Evolutionary conservation across 805 yeast genomes (phyloP).

Genomic region (Ogataea pini): DNA sequence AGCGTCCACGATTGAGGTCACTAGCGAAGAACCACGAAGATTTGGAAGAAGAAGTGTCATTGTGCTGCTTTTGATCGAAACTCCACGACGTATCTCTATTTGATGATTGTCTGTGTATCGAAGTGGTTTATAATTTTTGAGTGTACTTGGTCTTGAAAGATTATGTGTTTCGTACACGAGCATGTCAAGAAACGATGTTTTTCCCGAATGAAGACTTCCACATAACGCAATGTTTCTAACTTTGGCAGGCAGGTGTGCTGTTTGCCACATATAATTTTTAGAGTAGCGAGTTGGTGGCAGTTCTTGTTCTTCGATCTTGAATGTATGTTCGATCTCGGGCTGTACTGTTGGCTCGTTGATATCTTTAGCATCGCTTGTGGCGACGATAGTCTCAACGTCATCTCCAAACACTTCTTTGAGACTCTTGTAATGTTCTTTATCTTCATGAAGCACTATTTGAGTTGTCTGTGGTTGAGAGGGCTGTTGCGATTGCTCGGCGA

Average conservation of each 20-base stretch:
- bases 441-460: slow-evolving; percentile 44
- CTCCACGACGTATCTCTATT: slow-evolving; percentile 68
- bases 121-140: slow-evolving; percentile 46
- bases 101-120: slow-evolving; percentile 72
- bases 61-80: slow-evolving; percentile 64
- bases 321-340: slow-evolving; percentile 45
- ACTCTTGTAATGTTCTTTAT: slow-evolving; percentile 44
- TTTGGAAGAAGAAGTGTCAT: slow-evolving; percentile 61
- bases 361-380: slow-evolving; percentile 45
- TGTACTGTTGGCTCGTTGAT: slow-evolving; percentile 64
- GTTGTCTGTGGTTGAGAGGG: slow-evolving; percentile 9
- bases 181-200: slow-evolving; percentile 74
- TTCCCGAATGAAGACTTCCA: slow-evolving; percentile 87
- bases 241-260: slow-evolving; percentile 55
- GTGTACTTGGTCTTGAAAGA: slow-evolving; percentile 31
- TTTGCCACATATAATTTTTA: slow-evolving; percentile 57
- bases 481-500: slow-evolving; percentile 24
- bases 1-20: slow-evolving; percentile 70
- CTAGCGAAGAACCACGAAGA: slow-evolving; percentile 52
- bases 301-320: slow-evolving; percentile 49
- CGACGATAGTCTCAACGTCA: slow-evolving; percentile 65
- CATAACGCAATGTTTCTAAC: slow-evolving; percentile 73
- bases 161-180: slow-evolving; percentile 67
- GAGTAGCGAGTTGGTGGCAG: slow-evolving; percentile 65
- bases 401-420: slow-evolving; percentile 52